Evolutionary conservation across 495 filamentous ascomycete genomes (phyloP).

Genomic region (Rhizodiscina lignyota): DNA sequence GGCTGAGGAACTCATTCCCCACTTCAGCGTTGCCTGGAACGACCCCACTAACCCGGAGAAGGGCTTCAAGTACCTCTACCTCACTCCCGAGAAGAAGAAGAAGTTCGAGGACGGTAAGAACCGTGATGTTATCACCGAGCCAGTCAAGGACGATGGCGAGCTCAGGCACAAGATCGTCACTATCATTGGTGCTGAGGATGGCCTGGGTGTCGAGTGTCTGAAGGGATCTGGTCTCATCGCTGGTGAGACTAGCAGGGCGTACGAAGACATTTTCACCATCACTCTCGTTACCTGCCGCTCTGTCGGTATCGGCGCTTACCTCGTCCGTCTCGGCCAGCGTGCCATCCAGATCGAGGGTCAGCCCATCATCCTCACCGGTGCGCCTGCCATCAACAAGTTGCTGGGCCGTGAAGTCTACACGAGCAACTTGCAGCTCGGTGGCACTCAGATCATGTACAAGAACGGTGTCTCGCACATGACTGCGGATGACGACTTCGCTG

Average conservation of each 20-base stretch:
- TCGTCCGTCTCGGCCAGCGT: conserved; percentile 92
- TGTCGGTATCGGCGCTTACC: conserved; percentile 84
- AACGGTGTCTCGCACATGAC: conserved; percentile 99
- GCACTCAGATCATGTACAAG: conserved; percentile 99
- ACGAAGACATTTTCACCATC: conserved; percentile 98
- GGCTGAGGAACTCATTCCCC: conserved; percentile 90
- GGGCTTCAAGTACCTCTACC: conserved; percentile 97
- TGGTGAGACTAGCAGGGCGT: conserved; percentile 88
- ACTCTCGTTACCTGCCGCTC: conserved; percentile 96
- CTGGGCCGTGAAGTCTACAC: conserved; percentile 97
- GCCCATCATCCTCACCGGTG: conserved; percentile 96
- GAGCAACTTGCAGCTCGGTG: conserved; percentile 95
- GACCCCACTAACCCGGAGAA: conserved; percentile 65
- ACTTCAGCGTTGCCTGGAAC: conserved; percentile 95
- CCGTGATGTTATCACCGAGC: conserved; percentile 77
- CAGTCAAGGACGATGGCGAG: conserved; percentile 71
- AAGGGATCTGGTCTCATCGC: conserved; percentile 96
- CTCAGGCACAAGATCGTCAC: conserved; percentile 87
- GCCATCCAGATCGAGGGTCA: conserved; percentile 98
- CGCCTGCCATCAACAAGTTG: conserved; percentile 93
- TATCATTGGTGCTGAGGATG: conserved; percentile 86
- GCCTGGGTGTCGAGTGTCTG: conserved; percentile 93
- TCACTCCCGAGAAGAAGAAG: conserved; percentile 72
- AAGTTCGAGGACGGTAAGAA: conserved; percentile 71
- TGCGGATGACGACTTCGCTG: conserved; percentile 91